Evolutionary conservation across 2,329 filamentous ascomycete species (phyloP), one percentile per base, ranked within the genome.

Genomic region (Magnaporthales sp.): DNA sequence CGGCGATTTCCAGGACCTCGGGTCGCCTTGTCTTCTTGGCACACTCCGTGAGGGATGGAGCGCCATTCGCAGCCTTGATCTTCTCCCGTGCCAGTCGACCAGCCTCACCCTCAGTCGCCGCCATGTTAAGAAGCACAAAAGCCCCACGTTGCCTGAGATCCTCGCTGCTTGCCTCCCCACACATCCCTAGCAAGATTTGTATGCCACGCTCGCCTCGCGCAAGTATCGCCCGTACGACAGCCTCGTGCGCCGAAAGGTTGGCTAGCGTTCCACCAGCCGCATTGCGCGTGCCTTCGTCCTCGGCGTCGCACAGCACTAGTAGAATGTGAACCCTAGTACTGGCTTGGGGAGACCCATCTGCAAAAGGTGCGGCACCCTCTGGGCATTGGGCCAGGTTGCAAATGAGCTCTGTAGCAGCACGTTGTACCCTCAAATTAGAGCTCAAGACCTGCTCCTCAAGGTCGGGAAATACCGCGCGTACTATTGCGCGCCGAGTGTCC

Each of bases 231-330:
- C 85, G 82, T 1, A 94, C 89, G 0, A 91, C 90, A 1, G 84
- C 83, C 71, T 95, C 91, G 75, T 89, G 93, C 31, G 88, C 86
- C 0, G 93, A 93, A 27, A 99, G 78, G 77, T 91, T 91, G 0
- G 94, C 95, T 64, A 99, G 77, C 0, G 93, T 94, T 1, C 95
- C 95, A 2, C 93, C 93, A 0, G 95, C 93, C 0, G 93, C 95
- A 63, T 89, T 87, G 31, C 94, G 83, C 0, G 93, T 97, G 0
- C 86, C 87, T 7, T 86, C 77, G 70, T 98, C 93, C 64, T 96
- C 91, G 1, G 92, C 89, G 73, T 98, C 93, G 0, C 92, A 89
- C 46, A 99, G 86, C 0, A 94, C 95, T 13, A 97, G 84, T 0
- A 99, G 81, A 54, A 98, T 87, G 73, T 96, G 90, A 58, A 98